Evolutionary conservation across 192 early-diverging fungal species (phyloP).

Genomic region (Podila minutissima): DNA sequence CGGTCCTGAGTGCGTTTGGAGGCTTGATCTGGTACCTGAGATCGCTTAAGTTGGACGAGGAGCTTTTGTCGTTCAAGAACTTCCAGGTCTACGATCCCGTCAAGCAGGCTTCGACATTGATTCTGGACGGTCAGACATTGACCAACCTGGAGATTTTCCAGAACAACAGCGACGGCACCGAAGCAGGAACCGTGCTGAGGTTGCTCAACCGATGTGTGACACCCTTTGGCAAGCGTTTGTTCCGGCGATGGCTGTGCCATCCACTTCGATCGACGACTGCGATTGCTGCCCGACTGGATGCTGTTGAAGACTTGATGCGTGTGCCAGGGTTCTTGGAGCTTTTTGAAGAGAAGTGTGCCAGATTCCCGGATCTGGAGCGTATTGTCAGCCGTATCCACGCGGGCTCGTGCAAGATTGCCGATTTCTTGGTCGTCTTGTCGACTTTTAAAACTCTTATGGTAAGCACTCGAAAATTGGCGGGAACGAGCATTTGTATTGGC

Average conservation of each 20-base stretch:
- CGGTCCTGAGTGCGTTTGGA: conserved; percentile 62
- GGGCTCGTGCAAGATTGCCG: conserved; percentile 83
- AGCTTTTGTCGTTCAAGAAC: conserved; percentile 86
- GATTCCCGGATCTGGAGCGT: conserved; percentile 90
- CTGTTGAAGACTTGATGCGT: conserved; percentile 82
- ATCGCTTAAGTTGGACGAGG: conserved; percentile 86
- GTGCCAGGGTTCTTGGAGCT: conserved; percentile 59
- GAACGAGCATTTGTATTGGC: background rate
- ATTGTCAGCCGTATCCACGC: conserved; percentile 91
- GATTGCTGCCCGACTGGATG: conserved; percentile 90
- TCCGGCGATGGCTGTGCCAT: conserved; percentile 89
- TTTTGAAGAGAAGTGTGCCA: conserved; percentile 53
- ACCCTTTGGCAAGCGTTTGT: conserved; percentile 88
- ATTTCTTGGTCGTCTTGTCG: conserved; percentile 78
- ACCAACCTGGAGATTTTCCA: conserved; percentile 93
- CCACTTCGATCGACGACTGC: conserved; percentile 73
- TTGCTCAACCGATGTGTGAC: conserved; percentile 87
- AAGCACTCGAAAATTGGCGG: conserved; percentile 26
- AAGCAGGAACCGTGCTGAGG: conserved; percentile 84
- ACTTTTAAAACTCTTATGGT: conserved; percentile 65
- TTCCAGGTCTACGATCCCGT: conserved; percentile 88
- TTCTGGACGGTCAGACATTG: conserved; percentile 94
- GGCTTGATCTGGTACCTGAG: conserved; percentile 90
- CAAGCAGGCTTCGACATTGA: conserved; percentile 73
- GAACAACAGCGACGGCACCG: conserved; percentile 78